Base-by-base conservation (phyloP, 768 basidiomycete species). In the Tricholomella constricta region DNA sequence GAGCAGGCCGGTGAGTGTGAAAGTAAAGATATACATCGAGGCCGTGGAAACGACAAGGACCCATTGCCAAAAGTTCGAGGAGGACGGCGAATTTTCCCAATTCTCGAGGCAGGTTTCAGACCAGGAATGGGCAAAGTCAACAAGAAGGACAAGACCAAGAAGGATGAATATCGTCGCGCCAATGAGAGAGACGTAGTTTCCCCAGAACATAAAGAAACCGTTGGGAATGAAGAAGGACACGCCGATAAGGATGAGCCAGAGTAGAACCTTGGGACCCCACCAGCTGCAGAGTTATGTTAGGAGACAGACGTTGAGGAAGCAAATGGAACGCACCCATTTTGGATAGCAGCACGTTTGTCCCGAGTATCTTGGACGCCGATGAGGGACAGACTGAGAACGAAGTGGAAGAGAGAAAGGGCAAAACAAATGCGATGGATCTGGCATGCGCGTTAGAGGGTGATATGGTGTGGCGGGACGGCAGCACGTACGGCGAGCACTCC, bases 71-170 rank as follows among this genome's bases (percentile, higher is more conserved):
- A 95, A 70, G 59, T 88, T 89, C 9, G 94, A 95, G 40, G 83
- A 81, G 25, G 65, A 62, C 26, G 76, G 71, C 2, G 83, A 84
- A 53, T 84, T 83, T 68, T 98, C 96, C 95, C 94, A 98, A 49
- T 94, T 93, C 59, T 96, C 88, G 47, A 98, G 81, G 68, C 96
- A 98, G 6, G 86, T 95, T 72, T 99, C 97, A 14, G 94, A 93
- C 95, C 95, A 98, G 5, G 92, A 89, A 67, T 99, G 97, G 2
- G 97, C 97, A 64, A 98, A 98, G 75, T 99, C 97, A 70, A 99
- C 89, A 52, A 99, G 86, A 38, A 99, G 87, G 52, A 99, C 92
- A 25, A 99, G 86, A 42, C 97, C 97, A 58, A 99, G 88, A 29
- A 98, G 85, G 67, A 99, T 98, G 76, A 99, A 99, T 55, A 94